These are phyloP conservation scores for Tolypocladium amazonense DNA, from an alignment of 2,329 filamentous ascomycete species.

Conservation along the genomic window DNA sequence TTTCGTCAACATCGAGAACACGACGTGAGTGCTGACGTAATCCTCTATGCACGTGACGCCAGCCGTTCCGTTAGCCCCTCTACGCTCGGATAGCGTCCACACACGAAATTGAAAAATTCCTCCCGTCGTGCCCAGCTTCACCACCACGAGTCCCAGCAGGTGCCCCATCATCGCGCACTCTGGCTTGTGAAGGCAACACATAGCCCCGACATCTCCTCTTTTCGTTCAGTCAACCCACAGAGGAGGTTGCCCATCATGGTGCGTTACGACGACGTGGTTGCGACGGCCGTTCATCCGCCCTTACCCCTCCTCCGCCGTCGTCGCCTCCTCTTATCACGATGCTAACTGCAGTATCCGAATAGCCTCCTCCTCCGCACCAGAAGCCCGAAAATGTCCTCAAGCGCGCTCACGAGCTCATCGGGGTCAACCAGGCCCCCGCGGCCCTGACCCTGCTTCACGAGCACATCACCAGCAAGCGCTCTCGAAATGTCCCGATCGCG, in stretches of 20 bases:
- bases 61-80: slow-evolving; percentile 24
- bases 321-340: slow-evolving; percentile 10
- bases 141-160: slow-evolving; percentile 27
- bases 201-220: slow-evolving; percentile 25
- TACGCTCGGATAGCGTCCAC: slow-evolving; percentile 31
- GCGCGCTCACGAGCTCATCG: slow-evolving; percentile 97
- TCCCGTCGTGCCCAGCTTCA: slow-evolving; percentile 23
- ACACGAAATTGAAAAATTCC: slow-evolving; percentile 36
- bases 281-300: slow-evolving; percentile 8
- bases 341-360: slow-evolving; percentile 14
- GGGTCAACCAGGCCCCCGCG: slow-evolving; percentile 84
- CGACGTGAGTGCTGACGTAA: slow-evolving; percentile 16
- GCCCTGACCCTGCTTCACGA: slow-evolving; percentile 94
- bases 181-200: slow-evolving; percentile 27
- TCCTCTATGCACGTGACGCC: slow-evolving; percentile 20
- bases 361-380: slow-evolving; percentile 94
- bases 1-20: background rate
- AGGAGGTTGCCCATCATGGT: slow-evolving; percentile 44
- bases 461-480: slow-evolving; percentile 97
- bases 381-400: slow-evolving; percentile 99
- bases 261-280: slow-evolving; percentile 13
- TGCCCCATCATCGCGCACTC: slow-evolving; percentile 21
- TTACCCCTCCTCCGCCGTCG: slow-evolving; percentile 16
- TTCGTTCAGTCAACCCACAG: slow-evolving; percentile 26
- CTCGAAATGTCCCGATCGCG: slow-evolving; percentile 91